Conservation (phyloP, 441 rosid genomes). For the Brassica hybrid region DNA sequence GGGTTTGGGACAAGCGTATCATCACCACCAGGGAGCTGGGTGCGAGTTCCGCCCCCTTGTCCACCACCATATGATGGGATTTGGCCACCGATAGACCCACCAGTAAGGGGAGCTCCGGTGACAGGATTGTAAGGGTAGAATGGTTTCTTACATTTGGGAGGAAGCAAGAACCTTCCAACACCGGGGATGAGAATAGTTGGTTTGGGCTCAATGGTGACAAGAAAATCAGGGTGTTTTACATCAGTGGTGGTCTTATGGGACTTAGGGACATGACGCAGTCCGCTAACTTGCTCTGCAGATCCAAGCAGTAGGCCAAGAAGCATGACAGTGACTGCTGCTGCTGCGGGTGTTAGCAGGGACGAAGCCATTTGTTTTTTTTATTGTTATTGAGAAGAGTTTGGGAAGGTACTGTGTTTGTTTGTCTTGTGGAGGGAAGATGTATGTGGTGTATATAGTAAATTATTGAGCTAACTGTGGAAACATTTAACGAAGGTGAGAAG, state of each 20-base stretch:
- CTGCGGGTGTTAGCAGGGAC: constrained; percentile 43
- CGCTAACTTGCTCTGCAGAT: constrained; percentile 48
- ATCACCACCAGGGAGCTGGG: constrained; percentile 62
- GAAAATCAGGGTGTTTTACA: constrained; percentile 62
- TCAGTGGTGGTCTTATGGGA: constrained; percentile 42
- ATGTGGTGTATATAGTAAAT: constrained; percentile 30
- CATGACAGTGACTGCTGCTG: constrained; percentile 57
- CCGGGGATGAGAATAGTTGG: constrained; percentile 65
- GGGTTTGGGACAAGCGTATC: constrained; percentile 65
- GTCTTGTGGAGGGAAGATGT: constrained; percentile 34
- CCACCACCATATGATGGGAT: constrained; percentile 42
- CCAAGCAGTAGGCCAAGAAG: constrained; percentile 46
- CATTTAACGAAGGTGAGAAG: constrained; percentile 33
- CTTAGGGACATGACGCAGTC: constrained; percentile 49
- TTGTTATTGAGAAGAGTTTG: constrained; percentile 4
- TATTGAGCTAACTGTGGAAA: constrained; percentile 39
- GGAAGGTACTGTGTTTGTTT: constrained; percentile 30
- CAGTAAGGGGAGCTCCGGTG: constrained; percentile 45
- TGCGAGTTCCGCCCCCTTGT: constrained; percentile 35
- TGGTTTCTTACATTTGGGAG: constrained; percentile 47
- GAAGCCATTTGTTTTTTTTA: constrained; percentile 34
- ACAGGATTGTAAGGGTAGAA: constrained; percentile 43
- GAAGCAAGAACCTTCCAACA: constrained; percentile 56
- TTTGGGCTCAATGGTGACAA: constrained; percentile 46
- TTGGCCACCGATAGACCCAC: constrained; percentile 34